These are phyloP conservation scores for Macrolepiota albuminosa DNA, from an alignment of 768 basidiomycete genomes.

Conservation along the genomic window DNA sequence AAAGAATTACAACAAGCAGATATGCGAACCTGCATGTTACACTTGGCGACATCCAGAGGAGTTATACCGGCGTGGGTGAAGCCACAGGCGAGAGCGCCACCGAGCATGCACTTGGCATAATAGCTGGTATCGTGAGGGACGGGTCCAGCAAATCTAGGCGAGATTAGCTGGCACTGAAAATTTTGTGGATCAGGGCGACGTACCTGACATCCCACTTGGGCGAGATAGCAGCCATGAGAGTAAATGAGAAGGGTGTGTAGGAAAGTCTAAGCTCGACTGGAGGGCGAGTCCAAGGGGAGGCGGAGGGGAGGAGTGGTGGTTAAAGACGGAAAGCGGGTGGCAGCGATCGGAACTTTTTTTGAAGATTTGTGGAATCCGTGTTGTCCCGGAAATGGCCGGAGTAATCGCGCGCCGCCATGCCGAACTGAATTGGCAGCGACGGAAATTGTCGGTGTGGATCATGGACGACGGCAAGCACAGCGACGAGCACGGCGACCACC, in stretches of 20 bases:
- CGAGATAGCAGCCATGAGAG: slow-evolving; percentile 47
- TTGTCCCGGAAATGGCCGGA: slow-evolving; percentile 34
- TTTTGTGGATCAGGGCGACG: not conserved
- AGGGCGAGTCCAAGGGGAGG: slow-evolving; percentile 16
- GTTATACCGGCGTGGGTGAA: slow-evolving; percentile 85
- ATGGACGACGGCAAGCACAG: slow-evolving; percentile 1
- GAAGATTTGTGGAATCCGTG: slow-evolving; percentile 24
- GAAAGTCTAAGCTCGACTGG: slow-evolving; percentile 20
- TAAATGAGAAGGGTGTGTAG: slow-evolving; percentile 23
- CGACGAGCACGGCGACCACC: not conserved
- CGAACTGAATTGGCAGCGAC: not conserved
- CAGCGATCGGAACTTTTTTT: slow-evolving; percentile 10
- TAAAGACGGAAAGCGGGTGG: slow-evolving; percentile 16
- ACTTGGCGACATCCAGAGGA: slow-evolving; percentile 84
- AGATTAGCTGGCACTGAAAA: slow-evolving; percentile 1
- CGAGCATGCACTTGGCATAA: slow-evolving; percentile 85
- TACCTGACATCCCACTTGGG: slow-evolving; percentile 78
- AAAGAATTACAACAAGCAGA: not conserved
- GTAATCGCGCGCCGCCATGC: slow-evolving; percentile 30
- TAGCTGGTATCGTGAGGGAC: slow-evolving; percentile 71
- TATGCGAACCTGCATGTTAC: slow-evolving; percentile 79
- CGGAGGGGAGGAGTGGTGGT: slow-evolving; percentile 20
- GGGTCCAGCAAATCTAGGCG: slow-evolving; percentile 56
- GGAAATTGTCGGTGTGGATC: not conserved
- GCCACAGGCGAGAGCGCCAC: slow-evolving; percentile 85